phyloP scores from a whole-genome alignment of 257 asterid species.

The Datura wrightii region DNA sequence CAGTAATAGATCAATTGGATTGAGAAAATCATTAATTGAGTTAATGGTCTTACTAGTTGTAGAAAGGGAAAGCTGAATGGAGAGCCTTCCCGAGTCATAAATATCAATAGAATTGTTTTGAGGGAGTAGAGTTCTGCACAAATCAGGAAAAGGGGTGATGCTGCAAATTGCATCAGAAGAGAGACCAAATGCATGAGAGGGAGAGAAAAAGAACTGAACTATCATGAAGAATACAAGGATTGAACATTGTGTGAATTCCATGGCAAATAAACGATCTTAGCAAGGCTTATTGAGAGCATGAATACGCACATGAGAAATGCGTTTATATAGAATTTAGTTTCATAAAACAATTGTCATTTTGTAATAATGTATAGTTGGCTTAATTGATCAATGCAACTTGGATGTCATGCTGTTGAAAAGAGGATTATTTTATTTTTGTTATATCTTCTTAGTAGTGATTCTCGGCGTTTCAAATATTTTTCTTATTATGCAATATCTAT shows the following conservation, averaged over 20 bases:
- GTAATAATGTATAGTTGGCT: not conserved
- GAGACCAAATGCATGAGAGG: not conserved
- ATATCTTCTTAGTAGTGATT: not conserved
- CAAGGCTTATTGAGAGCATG: not conserved
- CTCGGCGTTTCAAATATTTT: not conserved
- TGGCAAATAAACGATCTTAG: not conserved
- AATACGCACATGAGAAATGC: not conserved
- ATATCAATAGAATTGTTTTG: slow-evolving; percentile 37
- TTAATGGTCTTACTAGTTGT: slow-evolving; percentile 25
- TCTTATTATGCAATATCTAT: slow-evolving; percentile 25
- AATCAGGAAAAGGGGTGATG: slow-evolving; percentile 36
- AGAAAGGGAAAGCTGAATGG: slow-evolving; percentile 35
- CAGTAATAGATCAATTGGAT: not conserved
- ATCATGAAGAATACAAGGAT: not conserved
- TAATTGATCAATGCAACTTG: slow-evolving; percentile 25
- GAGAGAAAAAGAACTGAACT: not conserved
- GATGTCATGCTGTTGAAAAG: slow-evolving; percentile 17
- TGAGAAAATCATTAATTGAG: slow-evolving; percentile 19
- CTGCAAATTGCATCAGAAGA: slow-evolving; percentile 36
- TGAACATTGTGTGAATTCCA: slow-evolving; percentile 2
- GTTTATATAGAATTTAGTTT: slow-evolving; percentile 16
- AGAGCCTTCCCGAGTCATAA: slow-evolving; percentile 37
- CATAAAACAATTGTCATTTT: not conserved
- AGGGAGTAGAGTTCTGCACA: slow-evolving; percentile 35
- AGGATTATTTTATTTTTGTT: not conserved